A percentile compares a stretch with the other conserved stretches of the same genome.
phyloP scores from a whole-genome alignment of 208 protist species.

The Leptomonas seymouri region DNA sequence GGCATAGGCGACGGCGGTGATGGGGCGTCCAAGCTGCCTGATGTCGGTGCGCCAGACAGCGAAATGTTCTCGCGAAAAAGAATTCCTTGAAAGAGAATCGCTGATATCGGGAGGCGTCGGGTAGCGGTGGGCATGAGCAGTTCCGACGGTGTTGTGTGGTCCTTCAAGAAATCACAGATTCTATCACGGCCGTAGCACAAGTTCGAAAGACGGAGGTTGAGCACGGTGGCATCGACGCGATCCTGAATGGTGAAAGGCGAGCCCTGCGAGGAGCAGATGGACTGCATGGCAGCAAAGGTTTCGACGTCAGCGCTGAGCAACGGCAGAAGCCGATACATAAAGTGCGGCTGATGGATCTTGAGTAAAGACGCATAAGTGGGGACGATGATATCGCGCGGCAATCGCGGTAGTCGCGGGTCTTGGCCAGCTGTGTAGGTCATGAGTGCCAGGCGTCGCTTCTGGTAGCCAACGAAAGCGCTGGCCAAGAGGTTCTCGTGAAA shows the following conservation, averaged over 20 bases:
- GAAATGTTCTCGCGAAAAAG: slow-evolving; percentile 30
- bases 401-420: slow-evolving; percentile 28
- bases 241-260: slow-evolving; percentile 72
- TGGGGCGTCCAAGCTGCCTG: neutral
- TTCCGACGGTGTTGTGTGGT: slow-evolving; percentile 45
- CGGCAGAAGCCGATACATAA: slow-evolving; percentile 81
- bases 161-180: slow-evolving; percentile 70
- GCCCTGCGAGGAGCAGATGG: slow-evolving; percentile 53
- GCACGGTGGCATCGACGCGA: slow-evolving; percentile 48
- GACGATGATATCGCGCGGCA: slow-evolving; percentile 71
- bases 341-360: slow-evolving; percentile 73
- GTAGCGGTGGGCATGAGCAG: slow-evolving; percentile 46
- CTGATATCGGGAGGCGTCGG: slow-evolving; percentile 55
- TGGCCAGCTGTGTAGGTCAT: slow-evolving; percentile 57
- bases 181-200: slow-evolving; percentile 48
- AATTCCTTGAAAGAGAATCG: slow-evolving; percentile 63
- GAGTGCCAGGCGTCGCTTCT: slow-evolving; percentile 69
- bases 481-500: slow-evolving; percentile 68
- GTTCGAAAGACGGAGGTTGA: slow-evolving; percentile 56
- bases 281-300: slow-evolving; percentile 72
- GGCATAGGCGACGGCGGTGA: neutral
- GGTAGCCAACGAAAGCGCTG: slow-evolving; percentile 71
- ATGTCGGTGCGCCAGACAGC: neutral
- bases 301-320: slow-evolving; percentile 69
- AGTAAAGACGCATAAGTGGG: slow-evolving; percentile 59